phyloP scores from a whole-genome alignment of 2,329 filamentous ascomycete species.

The Trichoderma afroharzianum region DNA sequence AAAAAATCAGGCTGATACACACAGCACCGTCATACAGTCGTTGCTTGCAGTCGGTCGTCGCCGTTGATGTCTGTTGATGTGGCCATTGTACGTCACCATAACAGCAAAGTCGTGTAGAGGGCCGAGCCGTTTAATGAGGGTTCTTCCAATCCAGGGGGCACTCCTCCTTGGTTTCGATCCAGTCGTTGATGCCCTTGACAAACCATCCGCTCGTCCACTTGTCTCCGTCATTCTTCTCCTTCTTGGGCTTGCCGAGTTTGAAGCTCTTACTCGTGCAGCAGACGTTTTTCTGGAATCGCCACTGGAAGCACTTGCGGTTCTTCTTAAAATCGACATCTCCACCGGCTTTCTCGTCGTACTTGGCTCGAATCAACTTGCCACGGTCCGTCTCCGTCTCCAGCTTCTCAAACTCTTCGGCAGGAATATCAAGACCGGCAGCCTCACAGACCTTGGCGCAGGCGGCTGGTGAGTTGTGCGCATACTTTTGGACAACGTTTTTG shows the following conservation, averaged over 20 bases:
- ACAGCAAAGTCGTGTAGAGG: not conserved
- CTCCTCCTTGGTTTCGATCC: conserved; percentile 44
- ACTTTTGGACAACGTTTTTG: conserved; percentile 40
- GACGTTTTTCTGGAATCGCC: conserved; percentile 42
- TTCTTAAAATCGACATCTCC: conserved; percentile 27
- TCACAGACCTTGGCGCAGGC: conserved; percentile 50
- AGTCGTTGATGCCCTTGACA: conserved; percentile 44
- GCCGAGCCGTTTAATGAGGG: conserved; percentile 24
- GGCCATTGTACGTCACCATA: not conserved
- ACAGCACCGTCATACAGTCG: not conserved
- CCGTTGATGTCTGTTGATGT: not conserved
- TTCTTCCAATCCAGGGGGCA: conserved; percentile 42
- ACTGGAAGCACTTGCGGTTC: conserved; percentile 44
- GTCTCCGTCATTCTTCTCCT: conserved; percentile 29
- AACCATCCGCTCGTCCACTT: conserved; percentile 45
- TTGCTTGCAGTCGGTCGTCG: not conserved
- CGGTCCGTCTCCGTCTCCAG: conserved; percentile 29
- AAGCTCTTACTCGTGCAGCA: conserved; percentile 44
- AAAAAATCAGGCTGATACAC: not conserved
- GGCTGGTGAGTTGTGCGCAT: conserved; percentile 43
- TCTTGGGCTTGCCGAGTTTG: conserved; percentile 40
- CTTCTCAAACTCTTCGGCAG: conserved; percentile 32
- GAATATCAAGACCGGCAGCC: conserved; percentile 35
- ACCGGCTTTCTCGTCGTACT: conserved; percentile 25
- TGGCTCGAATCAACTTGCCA: conserved; percentile 26